Evolutionary conservation across 176 grass and related monocot species (phyloP).

Genomic region (Lolium perenne): DNA sequence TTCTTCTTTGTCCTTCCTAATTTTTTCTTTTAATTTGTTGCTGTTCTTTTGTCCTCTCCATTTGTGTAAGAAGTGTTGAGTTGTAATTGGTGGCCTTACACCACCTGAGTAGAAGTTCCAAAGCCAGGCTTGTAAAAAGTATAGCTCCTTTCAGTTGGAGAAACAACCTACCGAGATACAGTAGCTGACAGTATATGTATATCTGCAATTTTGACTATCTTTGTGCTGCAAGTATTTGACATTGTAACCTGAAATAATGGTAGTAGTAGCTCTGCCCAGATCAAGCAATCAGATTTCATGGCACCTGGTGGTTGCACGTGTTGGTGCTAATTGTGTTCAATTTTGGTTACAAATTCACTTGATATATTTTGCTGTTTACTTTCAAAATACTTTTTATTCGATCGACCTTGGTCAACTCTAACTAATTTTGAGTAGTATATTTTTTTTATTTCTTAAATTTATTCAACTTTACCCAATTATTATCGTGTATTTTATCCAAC

Average conservation of each 20-base stretch:
- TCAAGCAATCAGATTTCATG: too few species aligned
- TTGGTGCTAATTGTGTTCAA: not conserved
- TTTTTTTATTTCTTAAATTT: too few species aligned
- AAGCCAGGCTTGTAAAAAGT: slow-evolving; percentile 72
- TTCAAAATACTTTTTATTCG: too few species aligned
- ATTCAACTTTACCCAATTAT: too few species aligned
- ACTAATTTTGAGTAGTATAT: too few species aligned
- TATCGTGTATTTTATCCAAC: too few species aligned
- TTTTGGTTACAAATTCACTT: not conserved
- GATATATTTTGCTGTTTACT: not conserved
- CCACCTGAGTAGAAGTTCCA: slow-evolving; percentile 59
- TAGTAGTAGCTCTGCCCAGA: not conserved
- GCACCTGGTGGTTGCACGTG: too few species aligned
- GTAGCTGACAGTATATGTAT: slow-evolving; percentile 76
- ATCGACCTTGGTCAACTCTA: too few species aligned
- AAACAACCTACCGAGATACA: slow-evolving; percentile 45
- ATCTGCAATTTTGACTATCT: slow-evolving; percentile 67
- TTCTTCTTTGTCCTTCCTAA: slow-evolving; percentile 39
- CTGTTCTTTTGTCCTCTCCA: slow-evolving; percentile 4
- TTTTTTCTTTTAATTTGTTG: slow-evolving; percentile 46
- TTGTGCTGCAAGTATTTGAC: slow-evolving; percentile 26
- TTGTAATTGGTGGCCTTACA: slow-evolving; percentile 48
- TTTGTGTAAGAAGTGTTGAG: slow-evolving; percentile 61
- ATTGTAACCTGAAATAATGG: not conserved
- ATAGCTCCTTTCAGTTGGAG: slow-evolving; percentile 56